Percentiles rank a stretch among this genome's conserved stretches.
These are phyloP conservation scores for Citrus cavaleriei DNA, from an alignment of 345 rosid genomes.

Conservation along the genomic window DNA sequence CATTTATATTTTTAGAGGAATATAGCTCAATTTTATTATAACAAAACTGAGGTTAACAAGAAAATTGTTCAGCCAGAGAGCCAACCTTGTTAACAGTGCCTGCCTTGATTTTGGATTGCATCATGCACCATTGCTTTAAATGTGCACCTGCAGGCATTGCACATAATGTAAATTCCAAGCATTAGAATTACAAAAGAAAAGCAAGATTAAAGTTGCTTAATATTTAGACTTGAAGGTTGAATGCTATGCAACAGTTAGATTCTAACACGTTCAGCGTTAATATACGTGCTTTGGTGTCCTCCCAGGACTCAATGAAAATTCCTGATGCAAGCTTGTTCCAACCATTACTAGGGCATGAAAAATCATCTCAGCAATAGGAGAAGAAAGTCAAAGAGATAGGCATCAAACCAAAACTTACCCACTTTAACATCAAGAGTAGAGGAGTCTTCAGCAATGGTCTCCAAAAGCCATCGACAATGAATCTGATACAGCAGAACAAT, in stretches of 20 bases:
- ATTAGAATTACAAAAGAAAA: background rate
- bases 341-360: background rate
- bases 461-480: slow-evolving; percentile 81
- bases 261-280: background rate
- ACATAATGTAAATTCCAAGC: background rate
- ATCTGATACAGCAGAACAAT: slow-evolving; percentile 45
- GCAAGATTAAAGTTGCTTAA: background rate
- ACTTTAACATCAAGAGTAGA: slow-evolving; percentile 67
- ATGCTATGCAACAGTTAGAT: background rate
- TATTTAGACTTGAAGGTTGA: background rate
- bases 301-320: background rate
- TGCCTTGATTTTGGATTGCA: no score
- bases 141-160: no score
- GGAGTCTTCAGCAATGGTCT: slow-evolving; percentile 56
- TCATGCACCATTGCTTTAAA: no score
- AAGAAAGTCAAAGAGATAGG: background rate
- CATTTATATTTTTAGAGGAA: no score
- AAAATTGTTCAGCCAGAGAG: no score
- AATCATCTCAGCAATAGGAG: background rate
- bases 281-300: background rate
- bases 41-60: no score
- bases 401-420: slow-evolving; percentile 46
- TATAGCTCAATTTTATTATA: no score
- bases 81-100: no score
- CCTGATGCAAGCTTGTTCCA: background rate